These are phyloP conservation scores for Pisolithus microcarpus DNA, from an alignment of 768 basidiomycete genomes.

Conservation along the genomic window DNA sequence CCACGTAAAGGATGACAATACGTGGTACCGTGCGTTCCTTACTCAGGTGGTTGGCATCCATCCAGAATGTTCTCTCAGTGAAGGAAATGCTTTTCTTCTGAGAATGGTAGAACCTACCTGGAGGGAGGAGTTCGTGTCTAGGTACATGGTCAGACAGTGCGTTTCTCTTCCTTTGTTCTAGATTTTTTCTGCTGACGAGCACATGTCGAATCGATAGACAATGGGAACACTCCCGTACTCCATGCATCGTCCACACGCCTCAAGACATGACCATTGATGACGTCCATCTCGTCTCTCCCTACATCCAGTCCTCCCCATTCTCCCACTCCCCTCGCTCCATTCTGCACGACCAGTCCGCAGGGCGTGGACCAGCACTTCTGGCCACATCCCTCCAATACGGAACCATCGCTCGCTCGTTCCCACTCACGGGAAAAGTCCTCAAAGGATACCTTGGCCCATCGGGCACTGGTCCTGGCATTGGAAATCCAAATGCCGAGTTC, in stretches of 20 bases:
- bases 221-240: slow-evolving; percentile 58
- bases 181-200: not conserved
- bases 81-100: slow-evolving; percentile 43
- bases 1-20: slow-evolving; percentile 72
- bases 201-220: slow-evolving; percentile 39
- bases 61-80: slow-evolving; percentile 53
- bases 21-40: slow-evolving; percentile 72
- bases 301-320: not conserved
- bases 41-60: slow-evolving; percentile 58
- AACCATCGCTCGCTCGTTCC: slow-evolving; percentile 64
- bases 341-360: no score
- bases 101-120: slow-evolving; percentile 54
- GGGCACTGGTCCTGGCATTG: slow-evolving; percentile 51
- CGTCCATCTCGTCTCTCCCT: slow-evolving; percentile 54
- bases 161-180: slow-evolving; percentile 9
- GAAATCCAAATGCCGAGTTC: slow-evolving; percentile 73
- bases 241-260: slow-evolving; percentile 58
- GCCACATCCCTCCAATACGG: slow-evolving; percentile 61
- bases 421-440: slow-evolving; percentile 61
- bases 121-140: slow-evolving; percentile 61
- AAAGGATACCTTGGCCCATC: slow-evolving; percentile 64
- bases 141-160: slow-evolving; percentile 51
- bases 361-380: slow-evolving; percentile 36
- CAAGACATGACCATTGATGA: slow-evolving; percentile 48
- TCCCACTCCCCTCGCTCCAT: no score